Evolutionary conservation across 1,284 basidiomycete genomes (phyloP).

Genomic region (Irpex sp.): DNA sequence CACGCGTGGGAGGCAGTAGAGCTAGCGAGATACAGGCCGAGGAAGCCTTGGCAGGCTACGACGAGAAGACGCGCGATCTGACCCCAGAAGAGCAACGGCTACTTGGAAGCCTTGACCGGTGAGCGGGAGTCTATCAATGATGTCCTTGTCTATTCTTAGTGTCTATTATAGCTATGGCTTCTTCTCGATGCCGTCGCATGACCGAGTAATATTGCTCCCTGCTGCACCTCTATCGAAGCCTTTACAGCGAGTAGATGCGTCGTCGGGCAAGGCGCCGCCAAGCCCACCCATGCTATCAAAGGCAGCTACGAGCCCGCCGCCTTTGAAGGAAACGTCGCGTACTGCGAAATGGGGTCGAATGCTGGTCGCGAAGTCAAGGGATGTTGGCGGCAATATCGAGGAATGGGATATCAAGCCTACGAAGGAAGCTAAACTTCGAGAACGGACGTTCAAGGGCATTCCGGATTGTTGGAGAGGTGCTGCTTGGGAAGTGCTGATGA

Average conservation of each 20-base stretch:
- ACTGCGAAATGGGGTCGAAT: slow-evolving; percentile 89
- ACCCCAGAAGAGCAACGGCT: slow-evolving; percentile 62
- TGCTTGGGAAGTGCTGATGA: slow-evolving; percentile 84
- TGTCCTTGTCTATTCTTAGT: slow-evolving; percentile 5
- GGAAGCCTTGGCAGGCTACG: slow-evolving; percentile 49
- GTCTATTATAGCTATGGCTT: slow-evolving; percentile 75
- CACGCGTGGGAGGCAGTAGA: slow-evolving; percentile 63
- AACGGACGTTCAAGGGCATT: slow-evolving; percentile 91
- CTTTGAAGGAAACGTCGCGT: slow-evolving; percentile 64
- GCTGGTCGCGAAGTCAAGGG: slow-evolving; percentile 67
- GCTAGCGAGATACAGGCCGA: slow-evolving; percentile 55
- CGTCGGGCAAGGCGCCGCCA: slow-evolving; percentile 33
- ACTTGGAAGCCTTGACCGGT: slow-evolving; percentile 80
- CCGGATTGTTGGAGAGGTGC: slow-evolving; percentile 95
- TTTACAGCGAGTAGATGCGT: slow-evolving; percentile 45
- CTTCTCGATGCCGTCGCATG: slow-evolving; percentile 72
- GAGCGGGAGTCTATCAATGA: slow-evolving; percentile 25
- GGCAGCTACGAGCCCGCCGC: slow-evolving; percentile 38
- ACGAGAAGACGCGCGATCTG: slow-evolving; percentile 59
- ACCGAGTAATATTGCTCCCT: slow-evolving; percentile 69
- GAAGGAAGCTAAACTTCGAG: slow-evolving; percentile 63
- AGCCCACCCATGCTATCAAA: slow-evolving; percentile 31
- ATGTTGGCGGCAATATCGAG: slow-evolving; percentile 75
- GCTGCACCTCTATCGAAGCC: slow-evolving; percentile 61
- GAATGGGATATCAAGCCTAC: slow-evolving; percentile 66